phyloP scores from a whole-genome alignment of 345 rosid species.

The Acer campestre region DNA sequence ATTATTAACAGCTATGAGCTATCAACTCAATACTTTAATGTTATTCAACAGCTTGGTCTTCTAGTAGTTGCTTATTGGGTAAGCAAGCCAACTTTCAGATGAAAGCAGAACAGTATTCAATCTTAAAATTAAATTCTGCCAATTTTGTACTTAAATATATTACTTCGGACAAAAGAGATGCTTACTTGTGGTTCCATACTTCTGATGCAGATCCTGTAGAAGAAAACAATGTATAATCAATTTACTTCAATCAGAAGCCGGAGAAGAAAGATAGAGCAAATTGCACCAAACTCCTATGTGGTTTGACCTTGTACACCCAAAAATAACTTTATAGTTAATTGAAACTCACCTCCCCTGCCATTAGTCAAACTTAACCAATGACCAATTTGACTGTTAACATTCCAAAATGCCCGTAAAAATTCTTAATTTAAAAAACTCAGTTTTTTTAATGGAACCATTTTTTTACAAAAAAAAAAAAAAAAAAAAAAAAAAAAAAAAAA shows the following conservation, averaged over 20 bases:
- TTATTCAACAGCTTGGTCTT: background rate
- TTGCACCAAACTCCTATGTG: no score
- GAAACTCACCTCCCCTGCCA: no score
- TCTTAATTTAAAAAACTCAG: no score
- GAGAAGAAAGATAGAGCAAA: background rate
- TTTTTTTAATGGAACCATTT: no score
- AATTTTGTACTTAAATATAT: background rate
- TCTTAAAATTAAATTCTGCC: background rate
- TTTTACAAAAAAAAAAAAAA: no score
- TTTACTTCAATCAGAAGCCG: background rate
- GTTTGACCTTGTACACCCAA: no score
- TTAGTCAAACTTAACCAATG: no score
- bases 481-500: no score
- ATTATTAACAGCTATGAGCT: background rate
- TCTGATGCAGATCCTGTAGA: conserved; percentile 81
- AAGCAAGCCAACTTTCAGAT: background rate
- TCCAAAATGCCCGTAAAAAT: no score
- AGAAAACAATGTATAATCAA: conserved; percentile 19
- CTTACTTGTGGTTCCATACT: conserved; percentile 60
- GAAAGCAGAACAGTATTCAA: background rate
- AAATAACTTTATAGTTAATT: no score
- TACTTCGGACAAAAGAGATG: conserved; percentile 15
- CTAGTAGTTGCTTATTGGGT: background rate
- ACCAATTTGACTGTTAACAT: no score
- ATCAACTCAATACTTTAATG: background rate